Percentiles rank a stretch among this genome's conserved stretches.
Evolutionary conservation across 345 rosid species (phyloP).

Genomic region (Lepidium sativum): DNA sequence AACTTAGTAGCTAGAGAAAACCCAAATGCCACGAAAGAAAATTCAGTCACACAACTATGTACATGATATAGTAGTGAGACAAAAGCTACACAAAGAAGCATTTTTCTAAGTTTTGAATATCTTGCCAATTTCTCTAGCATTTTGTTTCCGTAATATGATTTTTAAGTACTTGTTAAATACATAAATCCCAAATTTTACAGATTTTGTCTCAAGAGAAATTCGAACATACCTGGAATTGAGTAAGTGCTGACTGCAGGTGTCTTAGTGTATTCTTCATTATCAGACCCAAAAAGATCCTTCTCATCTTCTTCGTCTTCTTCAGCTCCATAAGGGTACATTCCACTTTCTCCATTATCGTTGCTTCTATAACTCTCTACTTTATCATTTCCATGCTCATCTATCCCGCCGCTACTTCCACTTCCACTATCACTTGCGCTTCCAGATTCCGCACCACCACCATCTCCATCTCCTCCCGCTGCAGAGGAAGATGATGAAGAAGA

Average conservation of each 20-base stretch:
- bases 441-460: slow-evolving; percentile 32
- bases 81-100: background rate
- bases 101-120: background rate
- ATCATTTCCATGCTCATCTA: slow-evolving; percentile 38
- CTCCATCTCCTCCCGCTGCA: slow-evolving; percentile 18
- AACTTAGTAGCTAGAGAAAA: background rate
- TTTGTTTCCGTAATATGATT: background rate
- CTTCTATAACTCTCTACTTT: slow-evolving; percentile 22
- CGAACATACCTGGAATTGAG: slow-evolving; percentile 60
- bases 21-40: background rate
- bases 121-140: background rate
- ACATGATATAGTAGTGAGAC: background rate
- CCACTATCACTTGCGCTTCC: slow-evolving; percentile 43
- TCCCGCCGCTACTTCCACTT: slow-evolving; percentile 33
- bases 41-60: too few species aligned
- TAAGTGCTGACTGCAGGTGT: slow-evolving; percentile 56
- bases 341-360: slow-evolving; percentile 15
- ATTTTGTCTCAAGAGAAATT: background rate
- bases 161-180: background rate
- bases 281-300: slow-evolving; percentile 81
- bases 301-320: slow-evolving; percentile 43
- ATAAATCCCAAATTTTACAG: background rate
- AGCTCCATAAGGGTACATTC: slow-evolving; percentile 9
- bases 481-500: slow-evolving; percentile 34
- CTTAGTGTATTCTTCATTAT: slow-evolving; percentile 77